phyloP scores from a whole-genome alignment of 1,284 basidiomycete species.

The Boletellus deceptivus region DNA sequence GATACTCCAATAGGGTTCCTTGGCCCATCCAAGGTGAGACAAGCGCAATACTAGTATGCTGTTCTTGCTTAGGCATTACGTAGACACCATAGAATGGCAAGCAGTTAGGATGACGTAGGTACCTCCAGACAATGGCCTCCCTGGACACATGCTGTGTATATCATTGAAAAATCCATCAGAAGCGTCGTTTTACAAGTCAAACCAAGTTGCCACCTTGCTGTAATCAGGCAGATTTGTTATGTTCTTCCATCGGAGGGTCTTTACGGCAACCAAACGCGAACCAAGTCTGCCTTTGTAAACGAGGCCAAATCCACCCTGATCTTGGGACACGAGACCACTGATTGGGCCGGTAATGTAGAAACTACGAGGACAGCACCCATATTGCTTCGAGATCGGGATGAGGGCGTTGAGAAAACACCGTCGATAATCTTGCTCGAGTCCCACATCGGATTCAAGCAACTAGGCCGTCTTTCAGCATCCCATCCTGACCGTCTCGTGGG shows the following conservation, averaged over 20 bases:
- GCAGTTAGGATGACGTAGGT: constrained; percentile 29
- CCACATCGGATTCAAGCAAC: constrained; percentile 22
- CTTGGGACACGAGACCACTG: background rate
- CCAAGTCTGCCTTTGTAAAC: constrained; percentile 19
- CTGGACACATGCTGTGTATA: constrained; percentile 16
- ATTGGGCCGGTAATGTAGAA: constrained; percentile 13
- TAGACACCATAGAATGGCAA: constrained; percentile 28
- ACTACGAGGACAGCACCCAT: constrained; percentile 17
- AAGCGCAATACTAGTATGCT: constrained; percentile 8
- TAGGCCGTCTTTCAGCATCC: constrained; percentile 9
- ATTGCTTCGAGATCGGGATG: constrained; percentile 16
- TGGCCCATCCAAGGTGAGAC: constrained; percentile 33
- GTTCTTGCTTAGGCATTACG: background rate
- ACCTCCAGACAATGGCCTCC: constrained; percentile 28
- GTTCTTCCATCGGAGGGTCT: constrained; percentile 11
- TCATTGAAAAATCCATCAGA: background rate
- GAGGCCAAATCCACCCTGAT: constrained; percentile 20
- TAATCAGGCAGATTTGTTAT: constrained; percentile 1
- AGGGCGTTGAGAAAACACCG: constrained; percentile 16
- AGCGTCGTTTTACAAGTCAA: background rate
- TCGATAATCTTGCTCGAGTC: constrained; percentile 18
- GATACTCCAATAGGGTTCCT: constrained; percentile 24
- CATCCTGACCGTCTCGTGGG: background rate
- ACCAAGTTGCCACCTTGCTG: constrained; percentile 15
- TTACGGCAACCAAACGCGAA: constrained; percentile 26